Evolutionary conservation across 352 stramenopile genomes (phyloP), one percentile per base, ranked within the genome.

Genomic region (Pythium myriotylum): DNA sequence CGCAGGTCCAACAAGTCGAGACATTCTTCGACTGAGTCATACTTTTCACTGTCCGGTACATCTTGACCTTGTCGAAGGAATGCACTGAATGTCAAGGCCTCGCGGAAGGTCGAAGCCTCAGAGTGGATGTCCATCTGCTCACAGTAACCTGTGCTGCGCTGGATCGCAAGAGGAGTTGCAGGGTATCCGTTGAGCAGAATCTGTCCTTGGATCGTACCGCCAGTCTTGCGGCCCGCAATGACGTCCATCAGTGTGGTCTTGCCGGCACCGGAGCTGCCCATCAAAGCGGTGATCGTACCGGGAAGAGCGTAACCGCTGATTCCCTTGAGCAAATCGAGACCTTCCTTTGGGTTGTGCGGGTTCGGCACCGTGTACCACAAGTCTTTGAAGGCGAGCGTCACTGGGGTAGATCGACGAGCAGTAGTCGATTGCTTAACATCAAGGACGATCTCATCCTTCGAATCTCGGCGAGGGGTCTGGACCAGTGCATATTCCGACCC

Each of bases 171-270:
- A 4, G 59, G 35, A 2, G 59, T 68, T 13, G 67, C 67, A 2
- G 51, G 29, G 42, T 73, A 26, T 9, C 71, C 71, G 45, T 78
- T 84, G 13, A 65, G 33, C 58, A 76, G 24, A 14, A 92, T 74
- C 12, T 88, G 42, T 8, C 86, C 86, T 3, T 63, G 67, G 54
- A 96, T 82, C n/a, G 22, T 76, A 22, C 92, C 92, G 16, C 76
- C 77, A n/a, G 73, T 90, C 72, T 97, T 98, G 47, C 92, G 75
- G 27, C 93, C 70, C 2, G 91, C 86, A 41, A 98, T 88, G 7
- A 97, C 90, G 74, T 98, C 90, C 62, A 96, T 87, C 20, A 98
- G 70, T 8, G 92, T 98, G 7, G 90, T 96, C 68, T 98, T 97
- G 1, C 90, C 88, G 22, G 83, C 77, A 54, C 81, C 79, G 3